Conservation (phyloP, 108 stramenopile genomes). For the Aurantiochytrium sp. region DNA sequence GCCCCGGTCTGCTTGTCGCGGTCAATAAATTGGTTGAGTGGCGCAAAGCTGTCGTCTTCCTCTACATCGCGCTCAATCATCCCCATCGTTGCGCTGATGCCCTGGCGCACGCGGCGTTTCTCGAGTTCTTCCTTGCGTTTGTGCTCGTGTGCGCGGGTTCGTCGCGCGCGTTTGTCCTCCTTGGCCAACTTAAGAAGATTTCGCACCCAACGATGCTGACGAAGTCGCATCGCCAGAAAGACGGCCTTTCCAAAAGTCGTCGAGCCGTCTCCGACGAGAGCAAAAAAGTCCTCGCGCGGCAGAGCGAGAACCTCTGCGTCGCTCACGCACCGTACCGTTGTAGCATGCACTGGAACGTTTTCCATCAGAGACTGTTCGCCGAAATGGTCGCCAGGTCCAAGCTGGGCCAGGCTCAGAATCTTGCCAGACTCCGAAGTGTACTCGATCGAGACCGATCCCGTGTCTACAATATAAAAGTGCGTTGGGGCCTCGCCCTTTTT, state of each 20-base stretch:
- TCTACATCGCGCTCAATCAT: background rate
- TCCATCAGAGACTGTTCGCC: slow-evolving; percentile 1
- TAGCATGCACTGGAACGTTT: background rate
- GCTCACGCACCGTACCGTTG: slow-evolving; percentile 11
- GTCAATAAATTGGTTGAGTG: background rate
- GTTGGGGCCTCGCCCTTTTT: background rate
- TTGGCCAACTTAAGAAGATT: background rate
- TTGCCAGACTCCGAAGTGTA: background rate
- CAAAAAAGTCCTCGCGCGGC: background rate
- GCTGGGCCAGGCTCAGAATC: background rate
- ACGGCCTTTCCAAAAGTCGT: background rate
- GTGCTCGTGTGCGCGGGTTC: background rate
- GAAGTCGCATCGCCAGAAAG: background rate
- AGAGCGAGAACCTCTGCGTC: background rate
- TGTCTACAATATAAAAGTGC: background rate
- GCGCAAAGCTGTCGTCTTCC: background rate
- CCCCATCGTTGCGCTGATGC: background rate
- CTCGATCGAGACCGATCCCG: background rate
- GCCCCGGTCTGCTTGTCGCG: background rate
- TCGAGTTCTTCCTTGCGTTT: background rate
- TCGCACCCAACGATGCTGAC: slow-evolving; percentile 11
- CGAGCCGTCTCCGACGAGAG: background rate
- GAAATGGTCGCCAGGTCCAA: slow-evolving; percentile 7
- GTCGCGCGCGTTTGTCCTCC: slow-evolving; percentile 2
- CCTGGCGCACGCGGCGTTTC: background rate